Evolutionary conservation across 306 rosid genomes (phyloP).

Genomic region (Ormosia emarginata): DNA sequence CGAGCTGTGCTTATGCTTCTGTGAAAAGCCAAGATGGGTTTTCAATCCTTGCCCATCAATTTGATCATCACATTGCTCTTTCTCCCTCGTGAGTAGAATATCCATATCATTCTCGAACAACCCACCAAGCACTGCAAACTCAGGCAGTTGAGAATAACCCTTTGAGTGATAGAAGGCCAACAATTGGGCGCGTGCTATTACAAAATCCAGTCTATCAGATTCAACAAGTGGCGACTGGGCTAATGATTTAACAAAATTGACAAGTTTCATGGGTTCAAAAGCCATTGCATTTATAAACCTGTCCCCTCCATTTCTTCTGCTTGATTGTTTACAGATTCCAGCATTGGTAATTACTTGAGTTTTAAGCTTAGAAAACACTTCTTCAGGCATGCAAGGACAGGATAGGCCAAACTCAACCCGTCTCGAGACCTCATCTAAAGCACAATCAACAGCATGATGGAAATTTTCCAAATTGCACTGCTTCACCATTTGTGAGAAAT

Average conservation of each 20-base stretch:
- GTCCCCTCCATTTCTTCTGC: conserved; percentile 59
- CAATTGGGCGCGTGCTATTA: conserved; percentile 46
- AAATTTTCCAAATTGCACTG: conserved; percentile 51
- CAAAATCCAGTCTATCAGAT: conserved; percentile 49
- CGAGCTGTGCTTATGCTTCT: conserved; percentile 31
- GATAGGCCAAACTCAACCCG: conserved; percentile 69
- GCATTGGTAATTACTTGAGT: conserved; percentile 51
- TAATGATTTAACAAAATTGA: conserved; percentile 45
- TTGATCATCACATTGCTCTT: conserved; percentile 28
- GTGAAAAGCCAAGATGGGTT: conserved; percentile 7
- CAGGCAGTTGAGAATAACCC: conserved; percentile 61
- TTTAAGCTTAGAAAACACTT: conserved; percentile 43
- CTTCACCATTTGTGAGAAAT: conserved; percentile 67
- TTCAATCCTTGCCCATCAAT: conserved; percentile 19
- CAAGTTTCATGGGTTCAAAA: conserved; percentile 60
- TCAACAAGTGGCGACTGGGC: conserved; percentile 46
- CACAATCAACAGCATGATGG: conserved; percentile 60
- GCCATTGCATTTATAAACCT: conserved; percentile 33
- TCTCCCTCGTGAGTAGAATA: conserved; percentile 10
- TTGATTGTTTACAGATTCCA: conserved; percentile 47
- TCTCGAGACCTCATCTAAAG: conserved; percentile 75
- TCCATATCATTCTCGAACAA: conserved; percentile 46
- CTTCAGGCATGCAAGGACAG: conserved; percentile 64
- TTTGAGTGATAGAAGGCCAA: conserved; percentile 54
- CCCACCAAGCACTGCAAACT: conserved; percentile 37